Evolutionary conservation across 257 asterid genomes (phyloP), one percentile per base, ranked within the genome.

Genomic region (Paulownia fortunei): DNA sequence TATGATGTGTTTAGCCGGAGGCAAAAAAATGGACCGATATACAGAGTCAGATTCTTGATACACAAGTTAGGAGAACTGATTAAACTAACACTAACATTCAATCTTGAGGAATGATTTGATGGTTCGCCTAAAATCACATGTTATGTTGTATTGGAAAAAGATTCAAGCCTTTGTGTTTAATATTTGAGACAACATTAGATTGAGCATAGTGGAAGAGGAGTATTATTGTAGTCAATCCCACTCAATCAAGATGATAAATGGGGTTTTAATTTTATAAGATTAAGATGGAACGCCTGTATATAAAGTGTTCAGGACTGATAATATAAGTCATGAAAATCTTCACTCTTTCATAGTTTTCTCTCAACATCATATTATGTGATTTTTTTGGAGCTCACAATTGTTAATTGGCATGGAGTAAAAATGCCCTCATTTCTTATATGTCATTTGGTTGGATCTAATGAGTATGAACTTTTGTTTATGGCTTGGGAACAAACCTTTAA

Each of bases 391-490:
- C 52, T 23, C 62, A 6, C 42, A 37, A 73, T 37, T 21, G n/a
- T 12, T 60, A 27, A 2, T 66, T 62, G 46, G 27, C 3, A 26
- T 46, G 39, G 16, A 16, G 67, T 26, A 58, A 51, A 47, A 60
- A 16, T 16, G 5, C 11, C 7, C 16, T 12, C 2, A 56, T 30
- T 44, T 26, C n/a, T 19, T 64, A 13, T n/a, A n/a, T 44, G 23
- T 21, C 13, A 36, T n/a, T 66, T 37, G n/a, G 12, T 78, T 15
- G 27, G 32, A 44, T 26, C 37, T 34, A 63, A 44, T 6, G 39
- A 60, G 69, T 73, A 32, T 44, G 23, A 44, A 69, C 74, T 60
- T 46, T 4, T 62, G 34, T 59, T 62, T 61, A 34, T 46, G 44
- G 47, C 47, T 27, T 59, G 37, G 47, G 6, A 66, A 76, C 34